Base-by-base conservation (phyloP, 495 filamentous ascomycete genomes). In the Acidiella bohemica region DNA sequence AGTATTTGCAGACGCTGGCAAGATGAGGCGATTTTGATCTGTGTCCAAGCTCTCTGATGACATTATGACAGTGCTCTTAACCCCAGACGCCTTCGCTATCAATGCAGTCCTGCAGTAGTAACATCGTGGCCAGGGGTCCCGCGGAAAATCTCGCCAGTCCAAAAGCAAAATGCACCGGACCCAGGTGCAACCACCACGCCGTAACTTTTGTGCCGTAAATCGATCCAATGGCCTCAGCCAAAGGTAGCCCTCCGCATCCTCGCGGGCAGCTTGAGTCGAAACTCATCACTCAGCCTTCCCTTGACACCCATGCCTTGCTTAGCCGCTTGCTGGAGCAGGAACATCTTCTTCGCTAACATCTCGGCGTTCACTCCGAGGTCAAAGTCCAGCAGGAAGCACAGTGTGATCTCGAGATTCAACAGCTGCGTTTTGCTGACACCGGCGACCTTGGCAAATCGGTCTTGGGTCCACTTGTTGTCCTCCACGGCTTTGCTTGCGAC, bases 401-500 rank as follows among this genome's bases (percentile, higher is more conserved):
- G 42, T 32, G 80, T 85, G 42, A 96, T 80, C 67, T 96, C 88
- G 9, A 97, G 60, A 46, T 78, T 68, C 17, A 75, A 78, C 18
- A 97, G 66, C 58, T 95, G 84, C 14, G 60, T 61, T 53, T 79
- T 79, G 49, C 70, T 81, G 21, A 96, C 84, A 2, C 90, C 90
- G 11, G 92, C 92, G 8, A 96, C 90, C 51, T 76, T 80, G 20
- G 92, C 76, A 45, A 95, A 78, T 29, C 84, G 77, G 36, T 66
- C 66, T 62, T 94, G 88, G 5, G 80, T 70, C 58, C 88, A 94
- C 48, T 76, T 80, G 23, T 85, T 67, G 57, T 97, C 90, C 53
- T 97, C 90, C 2, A 92, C 56, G 1, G 86, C 83, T 61, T 96
- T 97, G 71, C 84, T 87, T 3, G 90, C 84, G 8, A 94, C 81